Conservation (phyloP, 139 green algal genomes). For the Mesotaenium endlicherianum region DNA sequence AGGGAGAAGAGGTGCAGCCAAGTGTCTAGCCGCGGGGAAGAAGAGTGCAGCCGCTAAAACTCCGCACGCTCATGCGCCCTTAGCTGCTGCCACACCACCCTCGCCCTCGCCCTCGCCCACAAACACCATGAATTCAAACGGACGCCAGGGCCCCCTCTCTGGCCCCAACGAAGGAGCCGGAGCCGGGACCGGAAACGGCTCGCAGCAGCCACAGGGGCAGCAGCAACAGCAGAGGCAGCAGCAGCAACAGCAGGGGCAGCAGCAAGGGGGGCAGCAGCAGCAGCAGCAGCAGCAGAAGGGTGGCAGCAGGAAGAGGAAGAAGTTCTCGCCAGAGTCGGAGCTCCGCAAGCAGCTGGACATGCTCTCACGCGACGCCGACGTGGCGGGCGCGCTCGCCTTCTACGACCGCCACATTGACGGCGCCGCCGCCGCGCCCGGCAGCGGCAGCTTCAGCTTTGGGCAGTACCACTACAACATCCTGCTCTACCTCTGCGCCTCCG, state of each 20-base stretch:
- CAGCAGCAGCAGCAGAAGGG: neutral
- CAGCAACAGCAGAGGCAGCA: too few species aligned
- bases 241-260: neutral
- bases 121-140: too few species aligned
- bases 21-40: too few species aligned
- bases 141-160: too few species aligned
- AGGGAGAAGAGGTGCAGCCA: too few species aligned
- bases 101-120: too few species aligned
- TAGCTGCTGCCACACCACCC: too few species aligned
- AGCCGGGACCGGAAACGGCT: too few species aligned
- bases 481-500: slow-evolving; percentile 33
- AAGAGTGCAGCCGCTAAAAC: too few species aligned
- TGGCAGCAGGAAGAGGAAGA: slow-evolving; percentile 22
- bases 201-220: too few species aligned
- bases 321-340: slow-evolving; percentile 6
- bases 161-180: too few species aligned
- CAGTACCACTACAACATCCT: slow-evolving; percentile 42
- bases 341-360: slow-evolving; percentile 12
- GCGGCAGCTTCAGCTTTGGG: slow-evolving; percentile 19
- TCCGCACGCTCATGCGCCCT: too few species aligned
- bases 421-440: neutral
- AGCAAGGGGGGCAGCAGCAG: neutral
- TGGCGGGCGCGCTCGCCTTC: slow-evolving; percentile 8
- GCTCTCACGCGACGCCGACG: slow-evolving; percentile 20
- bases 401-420: slow-evolving; percentile 19